Evolutionary conservation across 1,284 basidiomycete species (phyloP), one percentile per base, ranked within the genome.

Genomic region (Mycosarcoma mackinlayi): DNA sequence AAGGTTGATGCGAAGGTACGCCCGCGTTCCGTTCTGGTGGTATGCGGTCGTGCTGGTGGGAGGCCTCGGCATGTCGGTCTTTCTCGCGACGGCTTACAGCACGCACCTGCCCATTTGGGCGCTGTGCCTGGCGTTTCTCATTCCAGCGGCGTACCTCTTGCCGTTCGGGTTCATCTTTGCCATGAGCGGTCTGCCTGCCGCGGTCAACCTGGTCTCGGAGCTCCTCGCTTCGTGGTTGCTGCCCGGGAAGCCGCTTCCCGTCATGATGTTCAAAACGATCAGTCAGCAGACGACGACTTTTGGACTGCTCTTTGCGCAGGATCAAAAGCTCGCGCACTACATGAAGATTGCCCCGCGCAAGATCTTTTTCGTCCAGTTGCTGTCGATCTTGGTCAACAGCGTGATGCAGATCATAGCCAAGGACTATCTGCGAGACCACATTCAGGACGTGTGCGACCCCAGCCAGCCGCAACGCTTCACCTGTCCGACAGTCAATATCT

Each of bases 121-220:
- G 0, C 86, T 88, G 23, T 77, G 90, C 52, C 80, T 88, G 31
- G 85, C 86, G 1, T 75, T 92, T 62, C 25, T 87, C 57, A 68
- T 92, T 31, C 84, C 88, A 4, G 77, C 85, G 16, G 55, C 88
- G 48, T 86, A 91, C 72, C 79, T 89, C 18, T 75, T 94, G 45
- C 92, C 92, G 3, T 83, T 89, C 46, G 88, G 90, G 66, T 91
- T 93, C 86, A 86, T 93, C 47, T 89, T 90, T 76, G 92, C 92
- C n/a, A 90, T 92, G 79, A 91, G 91, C 53, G 93, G 93, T 79
- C 90, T 92, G 78, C 86, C 87, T 53, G 83, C 92, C 39, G 86
- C 86, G 0, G 83, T 75, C 53, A 78, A 85, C 58, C 88, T 92
- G 38, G 86, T 94, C 74, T 87, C 88, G 42, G 91, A 94, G 81